Percentiles rank a stretch among this genome's conserved stretches.
phyloP scores from a whole-genome alignment of 2,329 filamentous ascomycete species.

The Ceratocystis ficicola region DNA sequence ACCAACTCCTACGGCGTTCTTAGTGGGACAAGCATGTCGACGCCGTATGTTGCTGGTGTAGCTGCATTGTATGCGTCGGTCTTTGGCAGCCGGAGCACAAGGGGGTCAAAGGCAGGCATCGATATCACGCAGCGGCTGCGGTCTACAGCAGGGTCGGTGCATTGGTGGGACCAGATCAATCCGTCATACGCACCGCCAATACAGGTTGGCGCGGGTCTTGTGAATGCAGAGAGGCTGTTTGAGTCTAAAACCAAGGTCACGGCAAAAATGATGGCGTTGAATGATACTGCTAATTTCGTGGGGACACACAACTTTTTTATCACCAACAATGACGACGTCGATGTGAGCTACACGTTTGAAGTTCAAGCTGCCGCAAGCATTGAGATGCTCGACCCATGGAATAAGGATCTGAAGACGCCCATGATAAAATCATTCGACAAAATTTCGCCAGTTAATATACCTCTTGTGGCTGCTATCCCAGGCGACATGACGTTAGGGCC shows the following conservation, averaged over 20 bases:
- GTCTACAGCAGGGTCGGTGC: conserved; percentile 7
- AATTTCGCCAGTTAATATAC: conserved; percentile 12
- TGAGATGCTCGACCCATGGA: conserved; percentile 15
- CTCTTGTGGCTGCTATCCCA: conserved; percentile 6
- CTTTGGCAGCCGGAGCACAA: conserved; percentile 31
- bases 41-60: conserved; percentile 42
- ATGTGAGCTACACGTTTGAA: conserved; percentile 33
- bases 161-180: conserved; percentile 26
- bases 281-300: conserved; percentile 37
- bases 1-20: conserved; percentile 35
- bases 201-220: conserved; percentile 37
- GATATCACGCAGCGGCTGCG: conserved; percentile 19
- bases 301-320: conserved; percentile 31
- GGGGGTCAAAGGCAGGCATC: conserved; percentile 27
- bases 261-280: conserved; percentile 37
- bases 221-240: conserved; percentile 37
- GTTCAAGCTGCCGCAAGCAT: conserved; percentile 28
- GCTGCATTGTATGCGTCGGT: conserved; percentile 36
- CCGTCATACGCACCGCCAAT: conserved; percentile 19
- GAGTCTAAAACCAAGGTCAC: conserved; percentile 31
- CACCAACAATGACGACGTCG: conserved; percentile 34
- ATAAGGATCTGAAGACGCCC: conserved; percentile 11
- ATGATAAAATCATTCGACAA: conserved; percentile 19
- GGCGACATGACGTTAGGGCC: neutral
- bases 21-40: conserved; percentile 46